Conservation (phyloP, 345 rosid species). For the Aurinia saxatilis region DNA sequence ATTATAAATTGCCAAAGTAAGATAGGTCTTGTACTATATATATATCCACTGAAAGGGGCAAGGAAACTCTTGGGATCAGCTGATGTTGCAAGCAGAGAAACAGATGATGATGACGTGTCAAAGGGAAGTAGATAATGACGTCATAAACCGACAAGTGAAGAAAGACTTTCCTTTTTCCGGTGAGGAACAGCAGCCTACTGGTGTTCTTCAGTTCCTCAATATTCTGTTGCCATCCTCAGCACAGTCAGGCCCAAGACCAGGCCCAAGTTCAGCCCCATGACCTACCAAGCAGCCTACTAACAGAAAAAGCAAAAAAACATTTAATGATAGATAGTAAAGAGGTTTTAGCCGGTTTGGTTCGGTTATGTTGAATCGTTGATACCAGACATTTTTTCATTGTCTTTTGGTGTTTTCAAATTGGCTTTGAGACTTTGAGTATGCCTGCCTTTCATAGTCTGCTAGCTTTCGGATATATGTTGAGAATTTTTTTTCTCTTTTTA, state of each 20-base stretch:
- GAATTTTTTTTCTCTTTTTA: too few relatives aligned
- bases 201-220: conserved; percentile 3
- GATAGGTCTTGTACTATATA: too few relatives aligned
- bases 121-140: neutral
- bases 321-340: too few relatives aligned
- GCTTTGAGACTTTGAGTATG: neutral
- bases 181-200: neutral
- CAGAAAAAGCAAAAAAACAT: too few relatives aligned
- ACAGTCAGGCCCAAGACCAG: neutral
- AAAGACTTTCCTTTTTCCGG: neutral
- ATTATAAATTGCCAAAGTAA: too few relatives aligned
- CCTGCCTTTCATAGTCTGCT: too few relatives aligned
- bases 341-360: neutral
- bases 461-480: too few relatives aligned
- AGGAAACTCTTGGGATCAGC: conserved; percentile 14
- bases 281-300: neutral
- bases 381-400: neutral
- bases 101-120: conserved; percentile 3
- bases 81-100: conserved; percentile 18
- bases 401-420: neutral
- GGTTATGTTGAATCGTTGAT: neutral
- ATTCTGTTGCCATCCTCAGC: neutral
- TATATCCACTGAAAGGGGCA: neutral
- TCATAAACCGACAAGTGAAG: neutral
- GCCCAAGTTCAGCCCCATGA: neutral